These are phyloP conservation scores for Verbascum thapsus DNA, from an alignment of 257 asterid genomes.

Conservation along the genomic window DNA sequence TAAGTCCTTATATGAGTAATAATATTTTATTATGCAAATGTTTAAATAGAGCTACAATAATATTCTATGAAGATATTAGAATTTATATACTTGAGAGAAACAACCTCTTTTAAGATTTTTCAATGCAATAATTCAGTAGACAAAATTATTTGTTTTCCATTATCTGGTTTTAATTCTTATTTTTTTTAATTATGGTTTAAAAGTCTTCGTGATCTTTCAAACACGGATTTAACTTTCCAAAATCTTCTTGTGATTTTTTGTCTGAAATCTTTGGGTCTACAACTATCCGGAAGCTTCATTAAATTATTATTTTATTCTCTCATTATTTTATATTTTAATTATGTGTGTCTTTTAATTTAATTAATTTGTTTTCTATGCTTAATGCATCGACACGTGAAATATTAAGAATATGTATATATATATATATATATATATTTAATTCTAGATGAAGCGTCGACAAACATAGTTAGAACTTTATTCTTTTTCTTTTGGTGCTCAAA, in stretches of 20 bases:
- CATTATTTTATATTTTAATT: neutral
- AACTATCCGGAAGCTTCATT: conserved; percentile 33
- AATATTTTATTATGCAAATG: too few relatives aligned
- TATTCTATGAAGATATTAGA: too few relatives aligned
- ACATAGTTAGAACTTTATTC: too few relatives aligned
- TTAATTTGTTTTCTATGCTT: neutral
- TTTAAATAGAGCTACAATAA: too few relatives aligned
- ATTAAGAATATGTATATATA: too few relatives aligned
- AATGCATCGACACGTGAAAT: neutral
- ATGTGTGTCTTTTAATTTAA: neutral
- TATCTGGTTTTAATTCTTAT: neutral
- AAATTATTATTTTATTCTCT: neutral
- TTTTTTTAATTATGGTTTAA: too few relatives aligned
- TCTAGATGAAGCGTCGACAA: too few relatives aligned
- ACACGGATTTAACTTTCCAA: neutral
- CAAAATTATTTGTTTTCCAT: conserved; percentile 5
- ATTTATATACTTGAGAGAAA: too few relatives aligned
- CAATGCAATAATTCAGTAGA: neutral
- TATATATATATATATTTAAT: too few relatives aligned
- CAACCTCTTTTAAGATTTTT: too few relatives aligned
- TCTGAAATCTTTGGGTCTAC: conserved; percentile 32
- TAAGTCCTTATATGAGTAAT: too few relatives aligned
- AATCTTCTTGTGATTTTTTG: neutral
- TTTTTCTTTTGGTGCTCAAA: too few relatives aligned
- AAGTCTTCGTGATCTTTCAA: conserved; percentile 1